Base-by-base conservation (phyloP, 495 filamentous ascomycete species). In the Geopyxis carbonaria region DNA sequence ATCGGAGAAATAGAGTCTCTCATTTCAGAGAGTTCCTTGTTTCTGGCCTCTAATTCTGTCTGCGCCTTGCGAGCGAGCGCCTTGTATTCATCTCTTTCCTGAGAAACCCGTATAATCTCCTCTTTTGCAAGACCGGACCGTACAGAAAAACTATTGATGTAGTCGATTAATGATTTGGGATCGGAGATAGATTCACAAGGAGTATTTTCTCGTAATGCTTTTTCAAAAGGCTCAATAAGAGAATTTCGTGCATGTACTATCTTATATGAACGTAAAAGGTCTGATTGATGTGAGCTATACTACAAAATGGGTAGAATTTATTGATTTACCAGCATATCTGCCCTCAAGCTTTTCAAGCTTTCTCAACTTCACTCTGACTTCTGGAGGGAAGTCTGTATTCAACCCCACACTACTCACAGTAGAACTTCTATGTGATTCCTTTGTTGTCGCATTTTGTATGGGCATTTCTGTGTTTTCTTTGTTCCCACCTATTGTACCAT, bases 201-300 rank as follows among this genome's bases (percentile, higher is more conserved):
- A 0, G 91, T 95, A 43, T 86, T 80, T 50, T 97, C 89, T 51
- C 78, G 78, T 5, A 97, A 66, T 2, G 77, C 72, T 32, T 79
- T 80, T 62, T 97, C 89, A 51, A 97, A 95, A 0, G 80, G 78
- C 51, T 94, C 89, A 50, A 95, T 92, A 2, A 75, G 69, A 4
- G 75, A 66, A 21, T 83, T 80, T 21, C 82, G 74, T 21, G 81
- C 73, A 60, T 95, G 89, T 3, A 87, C 87, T 34, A 80, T 72
- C 34, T 82, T 75, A 58, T 97, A 97, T 2, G 85, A 89, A 28
- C 82, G 78, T 35, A 95, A 66, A 0, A 97, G 68, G 48, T 95
- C 89, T 91, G 38, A 43, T 18, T 16, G 9, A 23, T 20, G 23
- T 50, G 20, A 40, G 30, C 18, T 3, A 32, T 24, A 15, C 19